A percentile compares a stretch with the other conserved stretches of the same genome.
phyloP scores from a whole-genome alignment of 1,284 basidiomycete species.

The Apiotrichum siamense region DNA sequence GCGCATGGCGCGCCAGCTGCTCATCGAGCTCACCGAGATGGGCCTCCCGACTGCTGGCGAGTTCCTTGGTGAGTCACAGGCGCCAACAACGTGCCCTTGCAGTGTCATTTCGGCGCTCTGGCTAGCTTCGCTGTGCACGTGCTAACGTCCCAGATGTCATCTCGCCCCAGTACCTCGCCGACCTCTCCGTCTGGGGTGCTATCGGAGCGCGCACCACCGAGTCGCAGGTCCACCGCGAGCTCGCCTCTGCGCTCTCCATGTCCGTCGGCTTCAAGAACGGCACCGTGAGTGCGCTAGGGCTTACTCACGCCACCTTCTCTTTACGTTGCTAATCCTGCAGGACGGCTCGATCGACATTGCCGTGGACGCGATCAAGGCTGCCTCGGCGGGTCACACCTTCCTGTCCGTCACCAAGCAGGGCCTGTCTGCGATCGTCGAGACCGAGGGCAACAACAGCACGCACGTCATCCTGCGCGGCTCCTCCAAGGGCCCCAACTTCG shows the following conservation, averaged over 20 bases:
- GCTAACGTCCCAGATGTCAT: slow-evolving; percentile 58
- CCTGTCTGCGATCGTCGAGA: slow-evolving; percentile 83
- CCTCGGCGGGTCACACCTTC: slow-evolving; percentile 81
- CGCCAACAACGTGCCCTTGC: background rate
- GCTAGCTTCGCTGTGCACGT: too few relatives aligned
- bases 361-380: slow-evolving; percentile 85
- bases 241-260: slow-evolving; percentile 84
- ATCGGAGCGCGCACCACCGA: slow-evolving; percentile 96
- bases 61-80: slow-evolving; percentile 59
- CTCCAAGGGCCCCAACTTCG: slow-evolving; percentile 76
- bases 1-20: slow-evolving; percentile 74
- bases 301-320: background rate
- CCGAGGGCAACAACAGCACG: slow-evolving; percentile 52
- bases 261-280: slow-evolving; percentile 69
- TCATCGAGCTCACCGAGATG: slow-evolving; percentile 79
- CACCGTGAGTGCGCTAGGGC: slow-evolving; percentile 51
- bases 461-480: slow-evolving; percentile 85
- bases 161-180: slow-evolving; percentile 62
- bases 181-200: slow-evolving; percentile 89
- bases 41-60: slow-evolving; percentile 93
- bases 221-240: slow-evolving; percentile 86
- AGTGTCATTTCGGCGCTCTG: too few relatives aligned
- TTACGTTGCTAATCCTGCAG: slow-evolving; percentile 21
- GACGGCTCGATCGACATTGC: slow-evolving; percentile 69
- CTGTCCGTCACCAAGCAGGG: slow-evolving; percentile 89